Evolutionary conservation across 306 rosid genomes (phyloP), one percentile per base, ranked within the genome.

Genomic region (Cicer pinnatifidum): DNA sequence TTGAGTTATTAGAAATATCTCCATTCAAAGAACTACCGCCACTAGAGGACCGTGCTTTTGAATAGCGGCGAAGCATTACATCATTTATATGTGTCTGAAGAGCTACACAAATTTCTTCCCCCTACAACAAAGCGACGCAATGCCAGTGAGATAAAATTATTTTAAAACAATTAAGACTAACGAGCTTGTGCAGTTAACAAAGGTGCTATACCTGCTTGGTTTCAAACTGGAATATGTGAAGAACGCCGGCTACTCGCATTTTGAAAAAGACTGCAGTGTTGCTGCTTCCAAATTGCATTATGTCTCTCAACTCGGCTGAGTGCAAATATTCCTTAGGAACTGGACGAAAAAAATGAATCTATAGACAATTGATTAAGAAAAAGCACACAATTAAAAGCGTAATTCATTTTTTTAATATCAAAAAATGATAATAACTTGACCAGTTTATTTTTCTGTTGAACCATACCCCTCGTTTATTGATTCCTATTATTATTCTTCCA

Each of bases 201-300:
- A 84, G 62, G 50, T 44, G 41, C 23, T 63, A 61, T 64, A 91
- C 99, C 99, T 94, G 99, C 85, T 94, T 94, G 72, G 99, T 91
- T 85, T 94, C 97, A 53, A 94, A 94, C 69, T 94, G 97, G 69
- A 94, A 94, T 83, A 91, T 94, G 81, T 94, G 99, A 82, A 94
- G 97, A 71, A 94, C 97, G 15, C 99, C 96, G 8, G 99, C 99
- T 74, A 94, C 97, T 82, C 99, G 86, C 99, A 94, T 94, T 82
- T 94, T 94, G 69, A 94, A 94, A 80, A 94, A 94, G 61, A 94
- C 97, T 3, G 99, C 99, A 17, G 93, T 87, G 66, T 94, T 94
- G 86, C 97, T 94, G 70, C 97, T 94, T 61, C 99, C 97, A 47
- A 94, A 94, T 76, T 94, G 99, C 97, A 94, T 94, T 83, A 94